These are phyloP conservation scores for Zymoseptoria passerinii DNA, from an alignment of 2,329 filamentous ascomycete species.

Conservation along the genomic window DNA sequence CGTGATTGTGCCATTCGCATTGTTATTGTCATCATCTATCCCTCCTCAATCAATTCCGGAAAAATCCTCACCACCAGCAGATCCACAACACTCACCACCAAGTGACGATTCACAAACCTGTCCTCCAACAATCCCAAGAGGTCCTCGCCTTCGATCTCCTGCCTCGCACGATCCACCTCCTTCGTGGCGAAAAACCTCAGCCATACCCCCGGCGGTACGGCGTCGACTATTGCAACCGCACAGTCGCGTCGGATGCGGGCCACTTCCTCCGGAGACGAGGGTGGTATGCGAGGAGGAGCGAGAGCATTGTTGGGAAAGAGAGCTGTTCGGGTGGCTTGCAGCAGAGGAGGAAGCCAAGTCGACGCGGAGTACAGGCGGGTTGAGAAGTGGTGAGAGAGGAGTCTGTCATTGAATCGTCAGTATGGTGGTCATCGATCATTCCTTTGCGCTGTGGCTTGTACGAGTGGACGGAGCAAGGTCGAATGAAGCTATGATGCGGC, in stretches of 20 bases:
- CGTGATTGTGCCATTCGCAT: background rate
- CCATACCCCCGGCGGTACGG: slow-evolving; percentile 41
- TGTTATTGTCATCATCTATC: slow-evolving; percentile 30
- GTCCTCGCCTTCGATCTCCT: slow-evolving; percentile 43
- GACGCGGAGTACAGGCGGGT: slow-evolving; percentile 18
- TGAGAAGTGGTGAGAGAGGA: background rate
- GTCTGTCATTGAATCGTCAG: background rate
- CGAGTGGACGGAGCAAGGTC: background rate
- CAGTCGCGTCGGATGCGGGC: slow-evolving; percentile 58
- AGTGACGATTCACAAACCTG: slow-evolving; percentile 84
- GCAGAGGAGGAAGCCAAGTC: slow-evolving; percentile 38
- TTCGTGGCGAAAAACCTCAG: slow-evolving; percentile 36
- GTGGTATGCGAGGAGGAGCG: slow-evolving; percentile 53
- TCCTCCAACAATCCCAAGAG: slow-evolving; percentile 66
- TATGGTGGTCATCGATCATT: background rate
- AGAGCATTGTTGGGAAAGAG: slow-evolving; percentile 82
- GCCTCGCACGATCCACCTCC: slow-evolving; percentile 29
- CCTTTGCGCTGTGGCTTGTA: background rate
- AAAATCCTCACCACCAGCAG: slow-evolving; percentile 71
- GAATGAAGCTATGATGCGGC: background rate
- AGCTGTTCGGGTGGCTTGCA: slow-evolving; percentile 64
- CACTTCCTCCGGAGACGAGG: slow-evolving; percentile 53
- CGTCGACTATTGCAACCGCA: slow-evolving; percentile 49
- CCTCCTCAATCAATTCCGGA: slow-evolving; percentile 70
- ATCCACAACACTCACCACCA: slow-evolving; percentile 77